Conservation (phyloP, 305 asterid species). For the Solanum chacoense region DNA sequence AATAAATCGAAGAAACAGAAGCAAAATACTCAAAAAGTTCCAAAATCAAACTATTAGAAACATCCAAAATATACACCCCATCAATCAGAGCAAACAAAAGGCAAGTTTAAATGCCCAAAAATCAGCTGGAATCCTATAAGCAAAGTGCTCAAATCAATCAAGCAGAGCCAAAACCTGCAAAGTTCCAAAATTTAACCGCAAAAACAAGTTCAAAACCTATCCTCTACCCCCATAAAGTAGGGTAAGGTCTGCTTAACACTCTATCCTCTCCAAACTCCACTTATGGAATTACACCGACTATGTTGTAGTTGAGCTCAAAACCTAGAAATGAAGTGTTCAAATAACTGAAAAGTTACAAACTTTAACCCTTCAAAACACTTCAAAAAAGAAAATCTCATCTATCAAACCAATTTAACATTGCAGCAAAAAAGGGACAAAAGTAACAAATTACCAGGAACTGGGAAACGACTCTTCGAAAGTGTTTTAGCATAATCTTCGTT, state of each 20-base stretch:
- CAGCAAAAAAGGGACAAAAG: not conserved
- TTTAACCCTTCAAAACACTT: not conserved
- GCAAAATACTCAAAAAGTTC: not conserved
- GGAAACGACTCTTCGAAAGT: constrained; percentile 40
- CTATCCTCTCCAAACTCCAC: not conserved
- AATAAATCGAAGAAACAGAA: not conserved
- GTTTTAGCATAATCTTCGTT: constrained; percentile 73
- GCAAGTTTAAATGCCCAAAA: not conserved
- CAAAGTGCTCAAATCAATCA: not conserved
- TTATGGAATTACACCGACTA: not conserved
- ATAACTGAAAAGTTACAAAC: not conserved
- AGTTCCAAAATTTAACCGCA: not conserved
- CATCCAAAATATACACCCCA: not conserved
- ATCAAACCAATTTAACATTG: not conserved
- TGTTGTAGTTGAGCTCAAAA: not conserved
- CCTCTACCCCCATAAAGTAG: not conserved
- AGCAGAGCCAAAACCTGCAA: not conserved
- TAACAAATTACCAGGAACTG: constrained; percentile 59
- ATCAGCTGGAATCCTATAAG: not conserved
- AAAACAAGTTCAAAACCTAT: not conserved
- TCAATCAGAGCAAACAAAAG: not conserved
- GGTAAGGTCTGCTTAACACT: not conserved
- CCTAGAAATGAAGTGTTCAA: not conserved
- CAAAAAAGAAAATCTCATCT: not conserved
- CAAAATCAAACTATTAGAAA: not conserved